Evolutionary conservation across 1,284 basidiomycete species (phyloP), one percentile per base, ranked within the genome.

Genomic region (Tilletia walkeri): DNA sequence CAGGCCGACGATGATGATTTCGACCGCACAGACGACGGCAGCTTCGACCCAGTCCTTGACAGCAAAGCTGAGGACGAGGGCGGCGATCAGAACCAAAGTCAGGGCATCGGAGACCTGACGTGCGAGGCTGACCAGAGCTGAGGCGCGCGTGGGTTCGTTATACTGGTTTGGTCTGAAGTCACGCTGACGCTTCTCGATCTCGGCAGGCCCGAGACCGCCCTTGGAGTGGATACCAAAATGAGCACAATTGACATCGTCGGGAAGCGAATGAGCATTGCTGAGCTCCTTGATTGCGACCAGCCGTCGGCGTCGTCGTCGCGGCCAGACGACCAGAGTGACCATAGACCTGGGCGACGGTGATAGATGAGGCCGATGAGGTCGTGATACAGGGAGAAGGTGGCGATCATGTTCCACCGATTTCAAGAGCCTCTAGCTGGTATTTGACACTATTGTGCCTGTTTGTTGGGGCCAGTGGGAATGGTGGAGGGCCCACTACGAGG

Each of bases 401-500:
- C 14, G 18, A n/a, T 38, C 39, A 24, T 20, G 34, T 30, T n/a
- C n/a, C n/a, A 20, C 20, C 72, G 67, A 10, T n/a, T 66, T 12
- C 66, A 65, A 16, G 65, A 71, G 41, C 67, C 69, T 14, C 70
- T 70, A 69, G 70, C 41, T 45, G 41, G 41, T 14, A 14, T 7
- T 14, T 7, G 24, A 6, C 24, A 34, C 6, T 4, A 12, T 56
- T 56, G 54, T 2, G 54, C 2, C 6, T 53, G 20, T 14, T 34
- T 34, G 34, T 24, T 30, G 54, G n/a, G 50, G n/a, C 30, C n/a
- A 9, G 14, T 24, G 7, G 7, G 20, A 7, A 14, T 14, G 56
- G 67, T 73, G 76, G 73, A 73, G 75, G 75, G 75, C 49, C 76
- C 76, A 77, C 76, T 77, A 75, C 76, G 74, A 73, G 74, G 74